phyloP scores from a whole-genome alignment of 176 grass and related monocot species.

The Hordeum vulgare region DNA sequence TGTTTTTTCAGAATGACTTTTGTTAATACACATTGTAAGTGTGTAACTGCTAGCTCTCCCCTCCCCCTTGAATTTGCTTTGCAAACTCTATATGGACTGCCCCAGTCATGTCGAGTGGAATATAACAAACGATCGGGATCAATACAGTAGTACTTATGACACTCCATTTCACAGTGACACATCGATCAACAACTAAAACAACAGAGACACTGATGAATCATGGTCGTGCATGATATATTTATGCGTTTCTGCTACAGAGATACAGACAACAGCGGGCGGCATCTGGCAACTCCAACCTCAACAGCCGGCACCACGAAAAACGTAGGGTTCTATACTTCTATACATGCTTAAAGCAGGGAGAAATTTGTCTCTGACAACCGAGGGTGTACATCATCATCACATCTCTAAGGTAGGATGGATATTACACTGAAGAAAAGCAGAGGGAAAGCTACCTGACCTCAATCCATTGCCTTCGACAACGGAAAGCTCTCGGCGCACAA shows the following conservation, averaged over 20 bases:
- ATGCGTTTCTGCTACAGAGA: slow-evolving; percentile 26
- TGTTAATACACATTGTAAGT: too few species aligned
- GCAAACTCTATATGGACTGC: too few species aligned
- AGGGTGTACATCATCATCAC: slow-evolving; percentile 29
- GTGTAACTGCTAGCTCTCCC: too few species aligned
- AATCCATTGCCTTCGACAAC: slow-evolving; percentile 77
- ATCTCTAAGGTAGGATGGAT: slow-evolving; percentile 36
- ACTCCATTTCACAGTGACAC: neutral
- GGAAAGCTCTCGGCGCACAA: slow-evolving; percentile 45
- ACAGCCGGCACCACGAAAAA: neutral
- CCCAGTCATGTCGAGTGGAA: too few species aligned
- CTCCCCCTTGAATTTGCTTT: too few species aligned
- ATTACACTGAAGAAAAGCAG: slow-evolving; percentile 37
- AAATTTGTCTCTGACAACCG: slow-evolving; percentile 24
- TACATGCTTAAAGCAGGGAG: slow-evolving; percentile 23
- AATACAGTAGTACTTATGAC: neutral
- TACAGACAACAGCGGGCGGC: slow-evolving; percentile 18
- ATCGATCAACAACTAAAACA: slow-evolving; percentile 12
- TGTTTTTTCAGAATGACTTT: too few species aligned
- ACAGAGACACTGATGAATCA: neutral
- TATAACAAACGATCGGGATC: too few species aligned
- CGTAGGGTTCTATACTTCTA: slow-evolving; percentile 42
- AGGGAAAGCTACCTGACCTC: slow-evolving; percentile 27
- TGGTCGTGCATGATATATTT: slow-evolving; percentile 25
- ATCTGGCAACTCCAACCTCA: slow-evolving; percentile 14